Base-by-base conservation (phyloP, 2,329 filamentous ascomycete species). In the Colletotrichum destructivum region DNA sequence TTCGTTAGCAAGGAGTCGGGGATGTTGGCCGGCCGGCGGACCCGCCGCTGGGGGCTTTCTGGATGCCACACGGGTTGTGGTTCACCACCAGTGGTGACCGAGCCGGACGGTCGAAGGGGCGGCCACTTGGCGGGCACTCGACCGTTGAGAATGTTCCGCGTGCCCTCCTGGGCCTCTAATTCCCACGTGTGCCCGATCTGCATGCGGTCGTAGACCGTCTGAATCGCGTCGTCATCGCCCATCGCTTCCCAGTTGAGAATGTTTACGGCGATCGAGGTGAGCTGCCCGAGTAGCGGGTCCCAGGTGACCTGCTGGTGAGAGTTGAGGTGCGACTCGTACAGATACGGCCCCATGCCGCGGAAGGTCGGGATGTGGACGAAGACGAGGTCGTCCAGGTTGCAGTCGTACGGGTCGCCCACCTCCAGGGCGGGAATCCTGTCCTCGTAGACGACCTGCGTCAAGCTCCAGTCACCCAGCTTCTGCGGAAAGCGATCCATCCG, bases 401-500 rank as follows among this genome's bases (percentile, higher is more conserved):
- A 71, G 2, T 46, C 38, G n/a, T 40, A 56, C 2, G 71, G 54
- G 12, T 71, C 68, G 44, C 69, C 63, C 3, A 69, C 21, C 23
- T 65, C 42, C 12, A 26, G 40, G 47, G 51, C 35, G 26, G 35
- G 62, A 12, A n/a, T 15, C 15, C 21, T 8, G 13, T 68, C 38
- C 15, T 42, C 8, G 31, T 15, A 38, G 3, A 56, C 54, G 21
- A 62, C 44, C 18, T 62, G 18, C 2, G 67, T 70, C 26, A 66
- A 16, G 26, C 31, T 9, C 67, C 62, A 66, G 23, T 66, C 56
- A 0, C 62, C 67, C 31, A 47, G 67, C 21, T 49, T 15, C 1
- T 66, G 62, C 3, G 62, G 62, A 23, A 47, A 61, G 12, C n/a
- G 62, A 42, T 66, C 12, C 15, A 4, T 1, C 8, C 2, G 4